Percentiles rank a stretch among this genome's conserved stretches.
These are phyloP conservation scores for Gracilariopsis chorda DNA, from an alignment of 23 red algal genomes.

Conservation along the genomic window DNA sequence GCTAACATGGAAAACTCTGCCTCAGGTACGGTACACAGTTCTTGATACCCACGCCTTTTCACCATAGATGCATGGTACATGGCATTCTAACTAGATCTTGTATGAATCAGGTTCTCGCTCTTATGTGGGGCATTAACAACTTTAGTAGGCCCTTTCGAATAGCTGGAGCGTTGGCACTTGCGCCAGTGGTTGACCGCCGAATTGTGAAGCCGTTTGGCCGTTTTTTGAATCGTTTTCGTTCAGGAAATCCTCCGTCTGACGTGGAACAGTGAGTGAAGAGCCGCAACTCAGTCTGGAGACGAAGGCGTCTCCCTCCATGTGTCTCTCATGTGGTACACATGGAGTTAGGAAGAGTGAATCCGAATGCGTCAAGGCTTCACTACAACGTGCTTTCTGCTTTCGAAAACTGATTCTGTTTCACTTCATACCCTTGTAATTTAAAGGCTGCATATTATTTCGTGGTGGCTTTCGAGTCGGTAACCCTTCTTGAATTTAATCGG, in stretches of 20 bases:
- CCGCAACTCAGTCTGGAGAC: too few relatives aligned
- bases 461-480: too few relatives aligned
- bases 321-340: too few relatives aligned
- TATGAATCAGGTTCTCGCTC: conserved; percentile 59
- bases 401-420: too few relatives aligned
- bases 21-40: conserved; percentile 30
- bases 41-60: neutral
- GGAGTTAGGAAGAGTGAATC: too few relatives aligned
- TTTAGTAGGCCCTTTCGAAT: conserved; percentile 93
- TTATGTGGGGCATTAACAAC: conserved; percentile 99
- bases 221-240: conserved; percentile 8
- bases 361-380: too few relatives aligned
- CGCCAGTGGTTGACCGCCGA: conserved; percentile 78
- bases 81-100: neutral
- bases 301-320: too few relatives aligned
- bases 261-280: too few relatives aligned
- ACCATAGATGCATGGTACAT: neutral
- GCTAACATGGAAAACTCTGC: conserved; percentile 40
- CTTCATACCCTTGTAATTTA: too few relatives aligned
- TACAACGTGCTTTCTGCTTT: too few relatives aligned
- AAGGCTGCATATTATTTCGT: too few relatives aligned
- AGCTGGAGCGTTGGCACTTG: conserved; percentile 82
- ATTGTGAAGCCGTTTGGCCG: conserved; percentile 68
- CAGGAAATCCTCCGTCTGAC: neutral
- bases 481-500: too few relatives aligned